Base-by-base conservation (phyloP, 1,139 yeast species). In the Petasospora fabianii region DNA sequence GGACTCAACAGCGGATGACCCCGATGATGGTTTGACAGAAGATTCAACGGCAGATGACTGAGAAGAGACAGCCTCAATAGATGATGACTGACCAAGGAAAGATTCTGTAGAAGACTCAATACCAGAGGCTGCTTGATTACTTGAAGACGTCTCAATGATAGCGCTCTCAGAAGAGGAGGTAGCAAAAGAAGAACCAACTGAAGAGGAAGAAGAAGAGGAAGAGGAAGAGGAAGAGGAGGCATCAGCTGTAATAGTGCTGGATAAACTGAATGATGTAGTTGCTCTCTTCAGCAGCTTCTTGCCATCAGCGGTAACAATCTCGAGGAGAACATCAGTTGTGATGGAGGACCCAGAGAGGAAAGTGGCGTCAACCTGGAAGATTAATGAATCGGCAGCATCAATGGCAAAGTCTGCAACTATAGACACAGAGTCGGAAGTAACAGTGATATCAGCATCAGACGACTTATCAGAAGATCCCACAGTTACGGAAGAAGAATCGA, bases 231-330 rank as follows among this genome's bases (percentile, higher is more conserved):
- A 27, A 11, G 22, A 24, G 8, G 30, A 24, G 18, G 35, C 38
- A 18, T 34, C 38, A 10, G 9, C 24, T 9, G 32, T 24, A n/a
- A 39, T 39, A 19, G 34, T 35, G 12, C 19, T 10, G 6, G 31
- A 27, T 27, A 31, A 18, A 15, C 13, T 24, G 20, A 7, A 35
- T 9, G 39, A 17, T 14, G 14, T 13, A 4, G 24, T 30, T 7
- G 41, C 36, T 43, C 49, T 41, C 40, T 41, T 45, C 9, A 29
- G 19, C 7, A 45, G 15, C 33, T 35, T 43, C 35, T 34, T 32
- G 18, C 27, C 30, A 26, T 41, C 43, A 22, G 42, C 26, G 7
- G 36, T 38, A 6, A 32, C 18, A 10, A 45, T 17, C 3, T 28
- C 13, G 20, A 45, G 22, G 6, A 19, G 29, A 11, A 30, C 38